Evolutionary conservation across 179 eudicot genomes (phyloP).

Genomic region (Amaranthus tricolor): DNA sequence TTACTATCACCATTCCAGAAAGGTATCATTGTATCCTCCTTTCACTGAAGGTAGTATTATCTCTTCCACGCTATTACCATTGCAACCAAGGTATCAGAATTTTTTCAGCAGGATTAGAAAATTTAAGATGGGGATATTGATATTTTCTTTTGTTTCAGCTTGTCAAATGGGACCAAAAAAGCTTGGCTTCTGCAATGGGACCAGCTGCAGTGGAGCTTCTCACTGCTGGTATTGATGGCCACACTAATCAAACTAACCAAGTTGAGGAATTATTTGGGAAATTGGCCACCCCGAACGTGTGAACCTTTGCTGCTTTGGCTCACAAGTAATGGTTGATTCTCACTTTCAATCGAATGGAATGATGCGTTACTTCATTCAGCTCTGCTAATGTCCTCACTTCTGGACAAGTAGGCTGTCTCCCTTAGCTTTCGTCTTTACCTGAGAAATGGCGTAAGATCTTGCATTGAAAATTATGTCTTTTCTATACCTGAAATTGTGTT

Average conservation of each 20-base stretch:
- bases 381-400: neutral
- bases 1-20: too few relatives aligned
- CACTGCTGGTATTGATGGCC: slow-evolving; percentile 71
- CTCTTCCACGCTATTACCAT: neutral
- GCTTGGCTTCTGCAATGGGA: slow-evolving; percentile 86
- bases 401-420: neutral
- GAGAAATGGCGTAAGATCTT: neutral
- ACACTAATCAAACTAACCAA: slow-evolving; percentile 62
- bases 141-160: slow-evolving; percentile 44
- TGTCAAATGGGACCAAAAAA: slow-evolving; percentile 84
- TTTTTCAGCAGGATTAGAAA: neutral
- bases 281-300: slow-evolving; percentile 98
- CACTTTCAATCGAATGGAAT: neutral
- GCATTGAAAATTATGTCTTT: neutral
- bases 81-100: neutral
- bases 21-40: too few relatives aligned
- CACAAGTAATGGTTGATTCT: neutral
- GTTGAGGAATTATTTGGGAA: slow-evolving; percentile 87
- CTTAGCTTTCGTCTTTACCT: neutral
- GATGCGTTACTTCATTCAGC: slow-evolving; percentile 4
- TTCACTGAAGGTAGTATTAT: too few relatives aligned
- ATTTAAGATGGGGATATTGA: slow-evolving; percentile 12
- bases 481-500: slow-evolving; percentile 2
- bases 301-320: neutral
- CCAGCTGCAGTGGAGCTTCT: slow-evolving; percentile 90